Conservation (phyloP, 2,329 filamentous ascomycete species). For the Teratosphaeria pseudoeucalypti region DNA sequence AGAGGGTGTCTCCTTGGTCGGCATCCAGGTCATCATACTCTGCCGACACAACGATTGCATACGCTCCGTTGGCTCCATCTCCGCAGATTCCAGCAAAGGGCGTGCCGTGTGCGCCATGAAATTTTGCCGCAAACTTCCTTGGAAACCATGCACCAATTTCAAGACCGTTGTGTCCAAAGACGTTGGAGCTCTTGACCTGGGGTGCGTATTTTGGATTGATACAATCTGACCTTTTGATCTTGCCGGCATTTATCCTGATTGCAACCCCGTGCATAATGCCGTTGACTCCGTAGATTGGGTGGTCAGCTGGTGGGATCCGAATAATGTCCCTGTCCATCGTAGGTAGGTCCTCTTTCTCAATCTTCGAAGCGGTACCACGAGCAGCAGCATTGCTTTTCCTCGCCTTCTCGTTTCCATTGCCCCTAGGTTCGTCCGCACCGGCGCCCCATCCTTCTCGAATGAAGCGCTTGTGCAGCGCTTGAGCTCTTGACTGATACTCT, state of each 20-base stretch:
- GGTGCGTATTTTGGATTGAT: constrained; percentile 2
- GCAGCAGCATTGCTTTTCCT: constrained; percentile 1
- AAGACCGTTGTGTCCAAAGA: constrained; percentile 17
- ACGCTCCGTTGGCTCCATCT: constrained; percentile 8
- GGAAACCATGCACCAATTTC: constrained; percentile 17
- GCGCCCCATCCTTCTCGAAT: constrained; percentile 13
- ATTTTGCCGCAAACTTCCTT: constrained; percentile 12
- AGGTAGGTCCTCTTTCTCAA: neutral
- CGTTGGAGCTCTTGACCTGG: constrained; percentile 8
- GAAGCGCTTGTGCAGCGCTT: constrained; percentile 10
- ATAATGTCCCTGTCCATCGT: neutral
- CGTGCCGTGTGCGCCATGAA: constrained; percentile 17
- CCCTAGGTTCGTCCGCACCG: constrained; percentile 1
- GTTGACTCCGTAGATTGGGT: neutral
- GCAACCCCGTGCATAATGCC: neutral
- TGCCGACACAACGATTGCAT: constrained; percentile 15
- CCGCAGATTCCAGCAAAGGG: constrained; percentile 16
- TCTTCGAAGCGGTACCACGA: neutral
- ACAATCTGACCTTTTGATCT: neutral
- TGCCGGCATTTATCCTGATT: neutral
- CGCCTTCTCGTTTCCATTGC: constrained; percentile 2
- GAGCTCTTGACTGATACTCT: constrained; percentile 6
- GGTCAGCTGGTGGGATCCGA: neutral
- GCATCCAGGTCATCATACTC: constrained; percentile 16
- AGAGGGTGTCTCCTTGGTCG: constrained; percentile 13